Evolutionary conservation across 169 alveolate genomes (phyloP), one percentile per base, ranked within the genome.

Genomic region (Ichthyophthirius multifiliis): DNA sequence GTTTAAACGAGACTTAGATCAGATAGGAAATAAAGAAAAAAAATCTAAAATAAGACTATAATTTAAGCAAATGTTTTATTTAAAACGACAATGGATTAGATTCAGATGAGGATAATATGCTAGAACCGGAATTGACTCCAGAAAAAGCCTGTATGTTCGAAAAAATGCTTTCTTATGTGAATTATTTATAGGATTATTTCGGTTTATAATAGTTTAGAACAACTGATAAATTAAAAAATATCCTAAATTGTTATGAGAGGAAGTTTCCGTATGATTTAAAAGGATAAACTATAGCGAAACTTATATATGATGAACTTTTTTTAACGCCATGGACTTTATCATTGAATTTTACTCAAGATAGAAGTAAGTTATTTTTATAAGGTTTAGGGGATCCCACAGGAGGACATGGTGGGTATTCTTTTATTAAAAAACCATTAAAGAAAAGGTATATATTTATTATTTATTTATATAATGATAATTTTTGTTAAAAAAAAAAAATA

Each of bases 311-410:
- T 47, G 90, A 93, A 74, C 86, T 93, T 71, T 86, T 87, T 30
- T 84, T 89, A 13, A 89, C 97, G 35, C 93, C 95, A 6, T 93
- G 95, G 97, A 89, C 89, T 47, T 75, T 90, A 55, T 85, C 95
- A 1, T 83, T 74, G 63, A 86, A 86, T 48, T 89, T 87, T 71
- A 84, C 83, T 16, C 82, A 76, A 48, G 80, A 83, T 10, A 83
- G 85, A 67, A 92, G 94, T 37, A 90, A 86, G 90, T 78, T 93
- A 81, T 74, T 87, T 73, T 74, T 93, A 13, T 87, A 85, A 73
- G 97, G 94, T n/a, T 84, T 90, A 9, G 95, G 97, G 6, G 94
- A 89, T 82, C 95, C 97, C 5, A 84, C 94, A 1, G 87, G 89
- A 74, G 94, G 95, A 20, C 84, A 90, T 82, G 97, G 95, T 13